phyloP scores from a whole-genome alignment of 495 filamentous ascomycete species.

The Chaetomium tenue region DNA sequence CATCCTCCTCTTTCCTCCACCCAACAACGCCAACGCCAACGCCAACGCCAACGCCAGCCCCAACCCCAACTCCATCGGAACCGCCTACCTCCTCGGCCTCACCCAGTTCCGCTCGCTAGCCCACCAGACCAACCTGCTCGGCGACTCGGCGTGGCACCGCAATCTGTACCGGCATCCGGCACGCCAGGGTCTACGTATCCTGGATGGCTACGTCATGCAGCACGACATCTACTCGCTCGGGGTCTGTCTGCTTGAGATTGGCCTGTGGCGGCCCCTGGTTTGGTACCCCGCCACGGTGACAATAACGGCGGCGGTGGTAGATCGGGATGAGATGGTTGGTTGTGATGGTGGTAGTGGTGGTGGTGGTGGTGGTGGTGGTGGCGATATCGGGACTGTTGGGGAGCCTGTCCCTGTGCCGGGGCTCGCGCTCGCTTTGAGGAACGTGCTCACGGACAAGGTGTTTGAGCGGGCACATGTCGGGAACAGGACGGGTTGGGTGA shows the following conservation, averaged over 20 bases:
- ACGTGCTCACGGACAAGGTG: neutral
- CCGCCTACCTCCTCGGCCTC: neutral
- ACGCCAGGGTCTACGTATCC: neutral
- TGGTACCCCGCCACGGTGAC: too few relatives aligned
- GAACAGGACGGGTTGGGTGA: neutral
- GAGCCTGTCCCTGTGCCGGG: too few relatives aligned
- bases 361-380: neutral
- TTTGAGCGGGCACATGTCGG: neutral
- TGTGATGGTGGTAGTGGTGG: neutral
- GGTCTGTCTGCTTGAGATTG: conserved; percentile 2
- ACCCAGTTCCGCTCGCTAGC: neutral
- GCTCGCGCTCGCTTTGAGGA: too few relatives aligned
- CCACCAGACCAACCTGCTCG: neutral
- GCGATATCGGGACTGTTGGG: too few relatives aligned
- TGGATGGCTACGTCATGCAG: neutral
- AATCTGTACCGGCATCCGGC: neutral
- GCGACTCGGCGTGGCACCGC: neutral
- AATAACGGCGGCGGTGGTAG: neutral
- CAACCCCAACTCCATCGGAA: neutral
- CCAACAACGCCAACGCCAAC: too few relatives aligned
- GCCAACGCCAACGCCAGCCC: neutral
- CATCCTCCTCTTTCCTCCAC: neutral
- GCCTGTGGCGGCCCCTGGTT: neutral
- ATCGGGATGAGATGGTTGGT: too few relatives aligned
- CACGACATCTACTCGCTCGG: conserved; percentile 1